Conservation (phyloP, 257 asterid species). For the Lantana camara region DNA sequence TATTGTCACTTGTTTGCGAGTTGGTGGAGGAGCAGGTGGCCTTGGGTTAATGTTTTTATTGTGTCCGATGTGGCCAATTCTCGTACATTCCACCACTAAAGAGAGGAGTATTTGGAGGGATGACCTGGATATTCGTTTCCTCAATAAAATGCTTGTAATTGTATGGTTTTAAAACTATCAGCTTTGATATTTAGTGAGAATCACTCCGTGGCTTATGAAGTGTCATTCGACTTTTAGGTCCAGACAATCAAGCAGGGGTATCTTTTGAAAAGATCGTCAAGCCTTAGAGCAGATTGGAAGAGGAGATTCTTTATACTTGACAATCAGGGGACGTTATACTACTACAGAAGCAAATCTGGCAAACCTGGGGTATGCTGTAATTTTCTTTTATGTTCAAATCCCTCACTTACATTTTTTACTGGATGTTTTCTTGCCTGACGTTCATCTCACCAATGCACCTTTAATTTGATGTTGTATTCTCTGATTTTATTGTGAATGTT, state of each 20-base stretch:
- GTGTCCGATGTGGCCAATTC: background rate
- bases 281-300: constrained; percentile 97
- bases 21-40: constrained; percentile 11
- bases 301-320: constrained; percentile 95
- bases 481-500: constrained; percentile 13
- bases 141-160: constrained; percentile 7
- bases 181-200: constrained; percentile 3
- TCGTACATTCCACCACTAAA: constrained; percentile 15
- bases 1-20: background rate
- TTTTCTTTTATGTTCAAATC: constrained; percentile 28
- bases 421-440: constrained; percentile 8
- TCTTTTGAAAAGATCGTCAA: constrained; percentile 87
- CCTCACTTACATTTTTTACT: constrained; percentile 20
- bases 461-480: constrained; percentile 6
- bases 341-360: constrained; percentile 81
- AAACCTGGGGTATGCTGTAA: constrained; percentile 64
- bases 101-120: constrained; percentile 1
- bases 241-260: constrained; percentile 94
- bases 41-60: constrained; percentile 7
- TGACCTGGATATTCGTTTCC: constrained; percentile 16
- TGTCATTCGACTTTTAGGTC: constrained; percentile 49
- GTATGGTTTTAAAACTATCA: constrained; percentile 15
- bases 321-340: constrained; percentile 85
- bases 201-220: background rate
- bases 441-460: background rate